phyloP scores from a whole-genome alignment of 768 basidiomycete genomes.

The Mycena capillaripes region DNA sequence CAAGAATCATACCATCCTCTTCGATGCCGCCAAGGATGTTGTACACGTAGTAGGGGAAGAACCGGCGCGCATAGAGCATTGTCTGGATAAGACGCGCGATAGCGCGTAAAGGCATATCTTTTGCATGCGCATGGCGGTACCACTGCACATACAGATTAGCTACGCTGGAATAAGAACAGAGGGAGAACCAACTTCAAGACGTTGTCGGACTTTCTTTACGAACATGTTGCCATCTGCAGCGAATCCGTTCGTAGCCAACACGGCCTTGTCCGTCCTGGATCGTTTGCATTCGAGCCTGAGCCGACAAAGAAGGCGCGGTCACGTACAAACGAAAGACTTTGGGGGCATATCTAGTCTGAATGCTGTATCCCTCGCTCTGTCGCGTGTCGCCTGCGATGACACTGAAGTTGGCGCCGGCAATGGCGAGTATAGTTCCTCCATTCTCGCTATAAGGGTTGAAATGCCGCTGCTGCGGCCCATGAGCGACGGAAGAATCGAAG shows the following conservation, averaged over 20 bases:
- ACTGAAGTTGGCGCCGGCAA: slow-evolving; percentile 93
- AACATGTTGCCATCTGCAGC: slow-evolving; percentile 98
- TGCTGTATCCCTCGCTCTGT: slow-evolving; percentile 97
- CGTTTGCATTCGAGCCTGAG: slow-evolving; percentile 16
- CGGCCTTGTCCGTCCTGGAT: slow-evolving; percentile 89
- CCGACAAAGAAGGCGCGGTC: background rate
- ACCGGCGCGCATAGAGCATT: slow-evolving; percentile 95
- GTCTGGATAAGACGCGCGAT: slow-evolving; percentile 99
- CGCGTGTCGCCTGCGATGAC: slow-evolving; percentile 98
- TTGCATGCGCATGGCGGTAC: slow-evolving; percentile 97
- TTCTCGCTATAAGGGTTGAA: slow-evolving; percentile 96
- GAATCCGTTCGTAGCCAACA: slow-evolving; percentile 96
- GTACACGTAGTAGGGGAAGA: slow-evolving; percentile 99
- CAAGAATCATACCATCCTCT: slow-evolving; percentile 83
- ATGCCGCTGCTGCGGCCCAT: slow-evolving; percentile 62
- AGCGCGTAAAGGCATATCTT: slow-evolving; percentile 96
- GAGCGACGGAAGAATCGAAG: background rate
- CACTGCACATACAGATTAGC: slow-evolving; percentile 66
- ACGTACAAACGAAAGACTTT: slow-evolving; percentile 95
- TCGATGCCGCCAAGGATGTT: slow-evolving; percentile 97
- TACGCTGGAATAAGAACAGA: background rate
- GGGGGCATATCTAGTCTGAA: slow-evolving; percentile 97
- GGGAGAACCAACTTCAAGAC: slow-evolving; percentile 82
- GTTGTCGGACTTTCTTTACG: slow-evolving; percentile 95
- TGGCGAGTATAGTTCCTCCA: slow-evolving; percentile 96